Percentiles rank a stretch among this genome's conserved stretches.
Conservation (phyloP, 148 eudicot species). For the Persicaria tinctoria region DNA sequence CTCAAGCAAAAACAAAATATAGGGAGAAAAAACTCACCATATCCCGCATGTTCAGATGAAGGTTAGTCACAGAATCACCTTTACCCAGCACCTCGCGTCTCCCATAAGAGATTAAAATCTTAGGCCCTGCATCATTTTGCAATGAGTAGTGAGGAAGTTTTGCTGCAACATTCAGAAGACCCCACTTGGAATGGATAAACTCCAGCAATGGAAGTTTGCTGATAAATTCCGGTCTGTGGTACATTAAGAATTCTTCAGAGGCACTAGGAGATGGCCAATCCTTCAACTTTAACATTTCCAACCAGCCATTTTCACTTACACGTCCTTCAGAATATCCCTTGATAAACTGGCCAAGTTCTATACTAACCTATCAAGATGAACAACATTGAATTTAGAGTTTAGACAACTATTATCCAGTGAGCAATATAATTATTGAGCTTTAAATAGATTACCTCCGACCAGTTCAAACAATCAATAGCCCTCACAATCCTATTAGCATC, state of each 20-base stretch:
- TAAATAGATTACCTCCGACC: constrained; percentile 60
- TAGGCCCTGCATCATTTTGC: constrained; percentile 94
- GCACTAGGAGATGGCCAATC: constrained; percentile 99
- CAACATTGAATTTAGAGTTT: neutral
- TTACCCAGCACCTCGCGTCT: constrained; percentile 51
- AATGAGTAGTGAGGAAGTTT: constrained; percentile 90
- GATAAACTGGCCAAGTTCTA: constrained; percentile 77
- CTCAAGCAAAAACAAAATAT: neutral
- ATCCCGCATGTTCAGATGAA: constrained; percentile 84
- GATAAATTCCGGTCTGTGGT: constrained; percentile 92
- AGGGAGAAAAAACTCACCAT: constrained; percentile 46
- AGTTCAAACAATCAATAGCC: constrained; percentile 72
- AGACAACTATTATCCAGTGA: neutral
- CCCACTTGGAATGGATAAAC: constrained; percentile 94
- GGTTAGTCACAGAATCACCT: constrained; percentile 69
- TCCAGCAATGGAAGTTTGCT: constrained; percentile 83
- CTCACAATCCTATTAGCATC: constrained; percentile 63
- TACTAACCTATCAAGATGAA: constrained; percentile 43
- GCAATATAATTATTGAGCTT: neutral
- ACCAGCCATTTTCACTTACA: constrained; percentile 50
- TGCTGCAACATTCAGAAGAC: constrained; percentile 93
- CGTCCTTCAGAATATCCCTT: constrained; percentile 89
- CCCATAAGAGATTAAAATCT: constrained; percentile 78
- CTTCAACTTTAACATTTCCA: constrained; percentile 74
- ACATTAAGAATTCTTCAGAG: constrained; percentile 84